Percentiles rank a stretch among this genome's conserved stretches.
phyloP scores from a whole-genome alignment of 1,139 yeast genomes.

The Tardiomyces blankii region DNA sequence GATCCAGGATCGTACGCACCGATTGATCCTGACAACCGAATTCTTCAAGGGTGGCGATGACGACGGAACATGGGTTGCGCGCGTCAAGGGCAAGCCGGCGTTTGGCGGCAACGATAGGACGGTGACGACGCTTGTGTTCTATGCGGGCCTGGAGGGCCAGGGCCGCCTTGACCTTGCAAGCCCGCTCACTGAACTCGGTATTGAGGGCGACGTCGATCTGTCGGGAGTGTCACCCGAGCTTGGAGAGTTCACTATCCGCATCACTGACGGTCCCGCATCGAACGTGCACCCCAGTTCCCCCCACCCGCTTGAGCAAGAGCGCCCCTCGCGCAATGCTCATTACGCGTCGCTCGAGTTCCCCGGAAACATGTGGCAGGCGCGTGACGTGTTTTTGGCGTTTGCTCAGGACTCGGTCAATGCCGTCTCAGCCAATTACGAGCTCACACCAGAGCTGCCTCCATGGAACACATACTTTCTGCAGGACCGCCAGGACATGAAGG shows the following conservation, averaged over 20 bases:
- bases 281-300: conserved; percentile 20
- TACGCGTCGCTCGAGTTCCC: conserved; percentile 68
- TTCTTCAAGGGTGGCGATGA: conserved; percentile 50
- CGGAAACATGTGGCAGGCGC: conserved; percentile 68
- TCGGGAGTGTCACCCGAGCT: conserved; percentile 25
- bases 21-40: conserved; percentile 53
- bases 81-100: conserved; percentile 52
- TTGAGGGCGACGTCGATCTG: conserved; percentile 20
- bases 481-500: conserved; percentile 51
- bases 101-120: conserved; percentile 37
- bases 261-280: conserved; percentile 19
- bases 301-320: conserved; percentile 18
- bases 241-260: conserved; percentile 23
- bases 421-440: conserved; percentile 30
- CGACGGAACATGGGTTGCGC: conserved; percentile 67
- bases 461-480: conserved; percentile 36
- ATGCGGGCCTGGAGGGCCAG: conserved; percentile 61
- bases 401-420: conserved; percentile 54
- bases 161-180: conserved; percentile 22
- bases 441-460: conserved; percentile 10
- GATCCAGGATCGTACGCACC: conserved; percentile 56
- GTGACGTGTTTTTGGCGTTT: conserved; percentile 60
- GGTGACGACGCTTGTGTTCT: conserved; percentile 57
- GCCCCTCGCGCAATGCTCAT: conserved; percentile 38
- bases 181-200: conserved; percentile 19